Conservation (phyloP, 2,329 filamentous ascomycete genomes). For the Sporothrix luriei region DNA sequence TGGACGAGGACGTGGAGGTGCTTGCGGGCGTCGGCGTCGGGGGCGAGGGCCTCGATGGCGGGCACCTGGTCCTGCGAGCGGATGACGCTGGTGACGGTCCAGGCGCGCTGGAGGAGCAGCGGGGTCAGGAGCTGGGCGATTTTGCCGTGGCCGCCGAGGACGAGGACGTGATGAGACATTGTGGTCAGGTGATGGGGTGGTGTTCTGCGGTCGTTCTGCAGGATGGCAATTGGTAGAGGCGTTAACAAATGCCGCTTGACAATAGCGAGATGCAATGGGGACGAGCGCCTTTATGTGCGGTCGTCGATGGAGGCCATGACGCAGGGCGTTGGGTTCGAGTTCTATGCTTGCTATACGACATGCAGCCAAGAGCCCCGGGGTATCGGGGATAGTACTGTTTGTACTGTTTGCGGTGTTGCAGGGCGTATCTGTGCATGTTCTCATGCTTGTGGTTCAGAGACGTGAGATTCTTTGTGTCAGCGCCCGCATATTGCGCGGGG, state of each 20-base stretch:
- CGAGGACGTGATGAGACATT: conserved; percentile 59
- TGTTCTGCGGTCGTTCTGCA: background rate
- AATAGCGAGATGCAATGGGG: background rate
- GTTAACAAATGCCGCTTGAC: too few species aligned
- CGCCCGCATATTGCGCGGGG: conserved; percentile 8
- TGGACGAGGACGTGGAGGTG: conserved; percentile 69
- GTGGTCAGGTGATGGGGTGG: conserved; percentile 25
- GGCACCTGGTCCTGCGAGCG: conserved; percentile 69
- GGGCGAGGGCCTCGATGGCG: conserved; percentile 61
- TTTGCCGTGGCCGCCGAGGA: conserved; percentile 83
- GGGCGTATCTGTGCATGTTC: background rate
- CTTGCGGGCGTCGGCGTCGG: conserved; percentile 48
- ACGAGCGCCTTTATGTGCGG: background rate
- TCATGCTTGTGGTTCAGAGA: too few species aligned
- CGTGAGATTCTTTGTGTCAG: background rate
- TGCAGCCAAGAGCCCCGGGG: too few species aligned
- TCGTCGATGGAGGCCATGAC: too few species aligned
- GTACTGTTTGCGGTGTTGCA: background rate
- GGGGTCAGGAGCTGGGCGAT: conserved; percentile 74
- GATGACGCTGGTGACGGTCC: conserved; percentile 78
- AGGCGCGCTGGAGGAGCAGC: conserved; percentile 71
- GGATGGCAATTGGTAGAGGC: background rate
- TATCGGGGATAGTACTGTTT: conserved; percentile 8
- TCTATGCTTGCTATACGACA: too few species aligned
- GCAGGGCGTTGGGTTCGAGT: too few species aligned